A percentile compares a stretch with the other conserved stretches of the same genome.
These are phyloP conservation scores for Trichosanthes cucumerina DNA, from an alignment of 306 rosid genomes.

Conservation along the genomic window DNA sequence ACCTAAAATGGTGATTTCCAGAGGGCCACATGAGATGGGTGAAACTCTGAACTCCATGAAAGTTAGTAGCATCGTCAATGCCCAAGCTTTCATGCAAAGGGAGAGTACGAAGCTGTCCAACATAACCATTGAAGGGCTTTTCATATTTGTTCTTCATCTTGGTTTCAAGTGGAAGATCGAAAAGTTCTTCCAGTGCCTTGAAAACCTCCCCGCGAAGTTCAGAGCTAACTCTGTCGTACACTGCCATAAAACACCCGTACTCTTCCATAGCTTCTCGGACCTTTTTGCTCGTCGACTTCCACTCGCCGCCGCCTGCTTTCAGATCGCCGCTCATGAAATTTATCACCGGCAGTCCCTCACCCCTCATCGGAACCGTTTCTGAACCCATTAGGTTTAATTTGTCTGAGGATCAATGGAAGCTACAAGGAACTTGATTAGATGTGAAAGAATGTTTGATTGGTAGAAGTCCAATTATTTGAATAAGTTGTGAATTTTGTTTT, in stretches of 20 bases:
- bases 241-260: constrained; percentile 29
- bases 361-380: constrained; percentile 4
- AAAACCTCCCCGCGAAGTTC: constrained; percentile 11
- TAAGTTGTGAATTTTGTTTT: no score
- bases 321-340: constrained; percentile 18
- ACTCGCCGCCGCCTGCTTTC: constrained; percentile 17
- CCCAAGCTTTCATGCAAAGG: constrained; percentile 51
- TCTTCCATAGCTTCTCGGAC: constrained; percentile 32
- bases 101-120: constrained; percentile 27
- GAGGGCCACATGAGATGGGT: constrained; percentile 33
- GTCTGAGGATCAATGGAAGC: neutral
- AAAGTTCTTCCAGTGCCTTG: constrained; percentile 16
- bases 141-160: constrained; percentile 36
- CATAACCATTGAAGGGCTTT: constrained; percentile 37
- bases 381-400: constrained; percentile 16
- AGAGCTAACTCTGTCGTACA: constrained; percentile 11
- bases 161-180: constrained; percentile 29
- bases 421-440: no score
- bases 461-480: no score
- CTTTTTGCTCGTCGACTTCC: constrained; percentile 18
- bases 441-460: no score
- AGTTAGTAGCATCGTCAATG: constrained; percentile 27
- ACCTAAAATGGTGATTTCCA: constrained; percentile 35
- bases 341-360: constrained; percentile 17
- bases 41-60: constrained; percentile 21